Evolutionary conservation across 371 early-diverging fungal genomes (phyloP).

Genomic region (Saksenaea oblongispora): DNA sequence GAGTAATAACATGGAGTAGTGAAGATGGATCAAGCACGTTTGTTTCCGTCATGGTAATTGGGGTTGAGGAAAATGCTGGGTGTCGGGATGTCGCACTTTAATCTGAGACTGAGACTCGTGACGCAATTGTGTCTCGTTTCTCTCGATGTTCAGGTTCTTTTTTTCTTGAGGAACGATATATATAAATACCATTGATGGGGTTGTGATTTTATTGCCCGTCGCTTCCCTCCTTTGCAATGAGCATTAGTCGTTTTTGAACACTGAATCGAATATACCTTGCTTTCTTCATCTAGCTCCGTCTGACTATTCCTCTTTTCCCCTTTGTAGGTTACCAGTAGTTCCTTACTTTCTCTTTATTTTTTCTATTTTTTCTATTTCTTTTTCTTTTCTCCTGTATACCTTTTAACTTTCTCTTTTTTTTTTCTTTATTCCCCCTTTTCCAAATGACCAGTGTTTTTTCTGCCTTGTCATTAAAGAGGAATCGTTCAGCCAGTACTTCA

Average conservation of each 20-base stretch:
- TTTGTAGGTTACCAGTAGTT: not conserved
- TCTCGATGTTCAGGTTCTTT: too few relatives aligned
- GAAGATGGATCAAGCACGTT: conserved; percentile 43
- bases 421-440: not conserved
- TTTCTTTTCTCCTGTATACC: not conserved
- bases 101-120: too few relatives aligned
- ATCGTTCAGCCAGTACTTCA: conserved; percentile 23
- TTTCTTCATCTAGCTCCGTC: not conserved
- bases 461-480: conserved; percentile 19
- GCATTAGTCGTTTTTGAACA: not conserved
- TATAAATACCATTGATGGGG: not conserved
- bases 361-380: too few relatives aligned
- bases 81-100: too few relatives aligned
- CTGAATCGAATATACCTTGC: not conserved
- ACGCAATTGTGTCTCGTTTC: too few relatives aligned
- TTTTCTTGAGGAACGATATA: not conserved
- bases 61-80: too few relatives aligned
- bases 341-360: not conserved
- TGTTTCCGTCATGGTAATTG: conserved; percentile 6
- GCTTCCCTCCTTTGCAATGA: not conserved
- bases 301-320: not conserved
- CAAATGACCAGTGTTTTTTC: conserved; percentile 1
- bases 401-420: not conserved
- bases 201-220: not conserved
- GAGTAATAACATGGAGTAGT: conserved; percentile 30